A percentile compares a stretch with the other conserved stretches of the same genome.
phyloP scores from a whole-genome alignment of 345 rosid genomes.

The Brassica carinata region DNA sequence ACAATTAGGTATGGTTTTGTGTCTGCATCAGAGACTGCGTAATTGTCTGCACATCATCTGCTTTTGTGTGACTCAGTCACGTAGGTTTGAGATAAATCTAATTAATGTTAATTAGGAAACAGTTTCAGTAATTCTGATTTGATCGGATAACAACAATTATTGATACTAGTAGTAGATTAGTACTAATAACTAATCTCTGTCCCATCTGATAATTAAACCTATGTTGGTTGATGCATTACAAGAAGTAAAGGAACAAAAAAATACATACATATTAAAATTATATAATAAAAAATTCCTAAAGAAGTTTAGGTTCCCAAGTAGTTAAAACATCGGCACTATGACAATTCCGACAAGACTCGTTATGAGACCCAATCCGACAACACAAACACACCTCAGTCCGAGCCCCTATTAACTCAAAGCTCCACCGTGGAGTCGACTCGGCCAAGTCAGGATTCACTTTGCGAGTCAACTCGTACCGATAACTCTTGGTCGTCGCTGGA shows the following conservation, averaged over 20 bases:
- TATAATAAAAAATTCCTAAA: not conserved
- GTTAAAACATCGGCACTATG: conserved; percentile 34
- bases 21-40: conserved; percentile 20
- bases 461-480: conserved; percentile 27
- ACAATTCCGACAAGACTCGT: conserved; percentile 42
- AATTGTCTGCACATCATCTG: conserved; percentile 23
- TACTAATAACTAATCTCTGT: not conserved
- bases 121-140: not conserved
- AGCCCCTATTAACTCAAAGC: conserved; percentile 21
- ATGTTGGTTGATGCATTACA: conserved; percentile 22
- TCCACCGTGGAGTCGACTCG: conserved; percentile 32
- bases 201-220: not conserved
- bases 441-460: conserved; percentile 24
- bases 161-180: not conserved
- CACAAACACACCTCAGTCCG: conserved; percentile 34
- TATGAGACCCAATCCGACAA: conserved; percentile 37
- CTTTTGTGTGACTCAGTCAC: conserved; percentile 16
- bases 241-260: not conserved
- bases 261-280: not conserved
- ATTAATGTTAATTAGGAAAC: not conserved
- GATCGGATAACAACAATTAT: not conserved
- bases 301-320: conserved; percentile 28
- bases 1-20: conserved; percentile 34
- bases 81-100: not conserved
- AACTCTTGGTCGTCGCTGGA: conserved; percentile 16